phyloP scores from a whole-genome alignment of 2,329 filamentous ascomycete genomes.

The Monosporascus ibericus region DNA sequence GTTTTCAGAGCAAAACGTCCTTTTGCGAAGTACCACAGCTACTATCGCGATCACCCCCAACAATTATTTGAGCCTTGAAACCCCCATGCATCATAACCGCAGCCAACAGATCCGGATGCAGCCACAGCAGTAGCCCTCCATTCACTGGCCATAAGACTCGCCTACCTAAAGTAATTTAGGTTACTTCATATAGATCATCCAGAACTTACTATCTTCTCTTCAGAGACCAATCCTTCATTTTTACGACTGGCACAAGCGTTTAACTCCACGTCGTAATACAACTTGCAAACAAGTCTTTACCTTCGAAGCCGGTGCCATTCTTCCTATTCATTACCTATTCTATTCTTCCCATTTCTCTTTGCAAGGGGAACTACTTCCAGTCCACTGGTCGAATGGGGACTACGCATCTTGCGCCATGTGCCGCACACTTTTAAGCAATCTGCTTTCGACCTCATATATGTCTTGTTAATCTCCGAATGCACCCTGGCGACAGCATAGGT shows the following conservation, averaged over 20 bases:
- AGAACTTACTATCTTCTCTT: no score
- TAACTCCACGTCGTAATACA: no score
- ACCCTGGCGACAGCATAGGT: no score
- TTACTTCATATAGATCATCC: no score
- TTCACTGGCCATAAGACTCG: no score
- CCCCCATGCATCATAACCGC: neutral
- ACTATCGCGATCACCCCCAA: neutral
- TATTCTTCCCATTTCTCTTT: slow-evolving; percentile 3
- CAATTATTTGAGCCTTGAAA: neutral
- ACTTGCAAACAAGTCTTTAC: neutral
- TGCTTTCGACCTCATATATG: slow-evolving; percentile 5
- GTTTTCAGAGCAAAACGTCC: no score
- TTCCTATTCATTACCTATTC: neutral
- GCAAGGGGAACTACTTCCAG: neutral
- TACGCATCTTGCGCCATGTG: slow-evolving; percentile 9
- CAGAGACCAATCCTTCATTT: no score
- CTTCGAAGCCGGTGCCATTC: neutral
- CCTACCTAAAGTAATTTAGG: no score
- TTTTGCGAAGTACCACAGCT: no score
- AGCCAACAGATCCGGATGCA: neutral
- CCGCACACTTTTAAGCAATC: slow-evolving; percentile 8
- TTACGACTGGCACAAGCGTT: no score
- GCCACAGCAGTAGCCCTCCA: neutral
- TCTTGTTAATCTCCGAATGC: neutral
- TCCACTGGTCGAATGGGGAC: slow-evolving; percentile 4